Conservation (phyloP, 257 asterid genomes). For the Solanum pinnatisectum region DNA sequence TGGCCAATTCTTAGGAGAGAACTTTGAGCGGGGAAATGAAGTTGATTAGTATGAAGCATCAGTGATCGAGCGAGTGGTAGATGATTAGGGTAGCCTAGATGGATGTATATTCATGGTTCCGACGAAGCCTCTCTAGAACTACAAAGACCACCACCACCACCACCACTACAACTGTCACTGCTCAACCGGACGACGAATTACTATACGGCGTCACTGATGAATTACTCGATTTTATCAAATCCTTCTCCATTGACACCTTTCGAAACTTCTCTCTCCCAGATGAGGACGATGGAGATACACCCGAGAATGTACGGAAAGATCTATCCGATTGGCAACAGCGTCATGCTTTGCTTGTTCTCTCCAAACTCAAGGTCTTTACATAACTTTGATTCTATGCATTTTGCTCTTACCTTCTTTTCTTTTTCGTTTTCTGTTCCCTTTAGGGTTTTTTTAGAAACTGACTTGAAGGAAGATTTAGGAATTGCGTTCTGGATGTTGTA, state of each 20-base stretch:
- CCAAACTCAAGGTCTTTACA: slow-evolving; percentile 55
- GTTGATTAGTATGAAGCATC: neutral
- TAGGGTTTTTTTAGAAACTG: neutral
- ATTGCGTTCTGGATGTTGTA: neutral
- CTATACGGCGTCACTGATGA: slow-evolving; percentile 59
- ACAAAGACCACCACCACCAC: slow-evolving; percentile 6
- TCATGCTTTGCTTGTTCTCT: slow-evolving; percentile 73
- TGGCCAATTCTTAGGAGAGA: neutral
- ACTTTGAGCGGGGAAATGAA: neutral
- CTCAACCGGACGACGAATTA: slow-evolving; percentile 1
- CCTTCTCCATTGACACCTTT: slow-evolving; percentile 72
- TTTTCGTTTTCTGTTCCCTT: no score
- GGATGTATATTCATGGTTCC: slow-evolving; percentile 66
- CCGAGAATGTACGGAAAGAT: slow-evolving; percentile 43
- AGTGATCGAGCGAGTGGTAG: neutral
- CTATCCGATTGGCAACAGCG: slow-evolving; percentile 86
- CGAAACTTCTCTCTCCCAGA: slow-evolving; percentile 45
- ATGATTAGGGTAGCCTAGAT: neutral
- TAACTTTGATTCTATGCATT: no score
- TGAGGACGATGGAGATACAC: slow-evolving; percentile 30
- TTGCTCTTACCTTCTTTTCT: neutral
- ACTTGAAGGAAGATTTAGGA: neutral
- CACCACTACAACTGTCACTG: neutral
- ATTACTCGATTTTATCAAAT: slow-evolving; percentile 50
- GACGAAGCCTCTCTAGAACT: slow-evolving; percentile 47